These are phyloP conservation scores for Blastomyces gilchristii DNA, from an alignment of 2,329 filamentous ascomycete genomes.

Conservation along the genomic window DNA sequence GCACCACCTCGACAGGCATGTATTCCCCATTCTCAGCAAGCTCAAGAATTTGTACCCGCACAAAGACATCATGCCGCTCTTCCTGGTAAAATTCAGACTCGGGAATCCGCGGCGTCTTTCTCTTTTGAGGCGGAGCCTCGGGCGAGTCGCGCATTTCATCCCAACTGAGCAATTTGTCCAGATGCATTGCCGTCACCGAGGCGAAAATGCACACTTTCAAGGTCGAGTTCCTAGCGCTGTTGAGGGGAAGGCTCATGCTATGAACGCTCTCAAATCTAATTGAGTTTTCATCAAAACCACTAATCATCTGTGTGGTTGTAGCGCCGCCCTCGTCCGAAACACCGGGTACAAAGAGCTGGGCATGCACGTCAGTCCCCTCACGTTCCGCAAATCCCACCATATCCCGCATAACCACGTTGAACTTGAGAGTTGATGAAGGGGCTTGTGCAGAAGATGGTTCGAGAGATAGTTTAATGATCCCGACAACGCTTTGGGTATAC, in stretches of 20 bases:
- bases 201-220: slow-evolving; percentile 86
- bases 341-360: slow-evolving; percentile 89
- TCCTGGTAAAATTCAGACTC: slow-evolving; percentile 90
- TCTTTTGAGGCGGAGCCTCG: slow-evolving; percentile 46
- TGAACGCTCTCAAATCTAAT: slow-evolving; percentile 96
- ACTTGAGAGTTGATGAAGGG: slow-evolving; percentile 85
- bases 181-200: slow-evolving; percentile 80
- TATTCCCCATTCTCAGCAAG: slow-evolving; percentile 87
- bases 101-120: slow-evolving; percentile 59
- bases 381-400: slow-evolving; percentile 89
- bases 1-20: slow-evolving; percentile 81
- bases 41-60: slow-evolving; percentile 78
- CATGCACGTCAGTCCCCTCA: slow-evolving; percentile 91
- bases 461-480: slow-evolving; percentile 79
- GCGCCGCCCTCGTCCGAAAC: slow-evolving; percentile 82
- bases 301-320: slow-evolving; percentile 90
- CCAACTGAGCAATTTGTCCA: slow-evolving; percentile 96
- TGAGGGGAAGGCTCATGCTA: slow-evolving; percentile 87
- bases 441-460: slow-evolving; percentile 91
- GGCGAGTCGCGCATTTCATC: slow-evolving; percentile 86
- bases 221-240: slow-evolving; percentile 61
- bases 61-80: slow-evolving; percentile 87
- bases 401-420: slow-evolving; percentile 98
- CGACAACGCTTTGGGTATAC: slow-evolving; percentile 81
- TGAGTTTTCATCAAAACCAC: slow-evolving; percentile 82